Conservation (phyloP, 257 asterid genomes). For the Salvia rosmarinus region DNA sequence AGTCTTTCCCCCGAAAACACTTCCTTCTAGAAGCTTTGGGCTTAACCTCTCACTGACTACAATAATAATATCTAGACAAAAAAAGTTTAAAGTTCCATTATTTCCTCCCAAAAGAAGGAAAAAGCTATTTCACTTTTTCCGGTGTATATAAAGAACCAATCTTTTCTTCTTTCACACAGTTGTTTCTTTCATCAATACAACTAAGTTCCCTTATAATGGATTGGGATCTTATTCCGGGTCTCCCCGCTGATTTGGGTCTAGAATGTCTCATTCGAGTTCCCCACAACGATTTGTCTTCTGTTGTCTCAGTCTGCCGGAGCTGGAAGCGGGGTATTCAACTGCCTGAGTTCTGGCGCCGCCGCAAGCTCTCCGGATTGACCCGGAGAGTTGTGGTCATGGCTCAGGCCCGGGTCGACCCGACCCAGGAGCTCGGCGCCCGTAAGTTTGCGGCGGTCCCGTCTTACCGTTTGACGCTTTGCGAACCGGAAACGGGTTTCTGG, state of each 20-base stretch:
- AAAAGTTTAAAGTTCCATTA: not conserved
- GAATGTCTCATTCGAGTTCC: slow-evolving; percentile 65
- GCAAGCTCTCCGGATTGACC: slow-evolving; percentile 46
- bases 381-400: slow-evolving; percentile 36
- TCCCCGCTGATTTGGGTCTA: slow-evolving; percentile 63
- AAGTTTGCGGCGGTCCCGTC: slow-evolving; percentile 38
- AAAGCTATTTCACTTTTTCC: not conserved
- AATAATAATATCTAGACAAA: not conserved
- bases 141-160: not conserved
- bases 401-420: slow-evolving; percentile 36
- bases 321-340: slow-evolving; percentile 58
- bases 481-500: slow-evolving; percentile 70
- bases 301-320: slow-evolving; percentile 53
- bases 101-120: not conserved
- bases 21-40: slow-evolving; percentile 38
- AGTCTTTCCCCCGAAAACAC: not conserved
- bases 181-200: not conserved
- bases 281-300: slow-evolving; percentile 48
- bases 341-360: slow-evolving; percentile 68
- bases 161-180: slow-evolving; percentile 9
- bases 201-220: not conserved
- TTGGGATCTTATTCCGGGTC: slow-evolving; percentile 53
- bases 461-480: slow-evolving; percentile 58
- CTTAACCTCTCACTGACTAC: slow-evolving; percentile 16
- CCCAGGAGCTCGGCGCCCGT: slow-evolving; percentile 12